Conservation (phyloP, 2,329 filamentous ascomycete species). For the Bipolaris gigantea region DNA sequence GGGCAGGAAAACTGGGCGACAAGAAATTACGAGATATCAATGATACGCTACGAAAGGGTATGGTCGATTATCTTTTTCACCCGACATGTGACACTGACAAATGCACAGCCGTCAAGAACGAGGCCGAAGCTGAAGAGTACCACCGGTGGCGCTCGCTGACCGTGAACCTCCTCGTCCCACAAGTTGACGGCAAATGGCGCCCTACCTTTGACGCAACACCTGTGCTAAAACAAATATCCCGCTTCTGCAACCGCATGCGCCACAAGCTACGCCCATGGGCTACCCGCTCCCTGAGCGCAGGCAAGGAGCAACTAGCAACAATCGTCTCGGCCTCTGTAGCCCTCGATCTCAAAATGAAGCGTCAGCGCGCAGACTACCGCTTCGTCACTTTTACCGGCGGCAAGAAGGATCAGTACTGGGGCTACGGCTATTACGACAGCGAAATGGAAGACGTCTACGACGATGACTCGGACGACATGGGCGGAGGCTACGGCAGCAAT, state of each 20-base stretch:
- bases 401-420: constrained; percentile 37
- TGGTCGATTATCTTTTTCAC: not conserved
- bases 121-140: constrained; percentile 42
- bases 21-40: constrained; percentile 42
- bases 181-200: constrained; percentile 42
- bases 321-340: constrained; percentile 43
- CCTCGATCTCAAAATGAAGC: constrained; percentile 44
- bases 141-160: constrained; percentile 43
- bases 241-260: constrained; percentile 36
- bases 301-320: constrained; percentile 38
- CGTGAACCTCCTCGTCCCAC: constrained; percentile 42
- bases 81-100: constrained; percentile 11
- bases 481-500: constrained; percentile 15
- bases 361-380: constrained; percentile 42
- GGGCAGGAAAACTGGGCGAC: constrained; percentile 44
- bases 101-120: constrained; percentile 40
- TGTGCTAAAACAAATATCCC: constrained; percentile 39
- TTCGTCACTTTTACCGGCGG: constrained; percentile 44
- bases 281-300: constrained; percentile 31
- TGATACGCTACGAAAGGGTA: constrained; percentile 43
- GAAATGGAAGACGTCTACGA: constrained; percentile 45
- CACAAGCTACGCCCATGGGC: constrained; percentile 39
- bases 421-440: constrained; percentile 42
- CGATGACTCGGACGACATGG: constrained; percentile 24
- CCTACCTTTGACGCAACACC: constrained; percentile 42